Base-by-base conservation (phyloP, 768 basidiomycete genomes). In the Tricholoma matsutake region DNA sequence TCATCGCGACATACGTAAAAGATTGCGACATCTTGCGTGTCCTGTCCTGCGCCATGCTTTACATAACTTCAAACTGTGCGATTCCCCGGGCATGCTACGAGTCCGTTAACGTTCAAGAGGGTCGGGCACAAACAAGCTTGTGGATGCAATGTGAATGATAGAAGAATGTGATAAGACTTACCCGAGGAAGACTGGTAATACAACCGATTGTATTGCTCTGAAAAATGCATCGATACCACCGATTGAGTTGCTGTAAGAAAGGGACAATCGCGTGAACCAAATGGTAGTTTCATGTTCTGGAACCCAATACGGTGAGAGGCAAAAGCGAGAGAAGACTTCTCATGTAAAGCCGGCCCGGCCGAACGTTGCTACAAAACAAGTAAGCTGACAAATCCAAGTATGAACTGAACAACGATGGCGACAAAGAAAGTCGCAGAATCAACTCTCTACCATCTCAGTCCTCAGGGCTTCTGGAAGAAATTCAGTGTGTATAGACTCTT, bases 381-480 rank as follows among this genome's bases (percentile, higher is more conserved):
- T 56, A 64, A 25, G 25, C 62, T 64, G 66, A 63, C 57, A 62
- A 60, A 25, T 45, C 5, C 32, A 37, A 43, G 41, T 34, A 29
- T 49, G 34, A 13, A 45, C n/a, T 34, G 34, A 45, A 57, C 62
- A 8, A 58, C 72, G 72, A 90, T 90, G 87, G 86, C 89, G 60
- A 82, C 83, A 62, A 90, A 85, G 79, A 92, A 87, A 76, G 86
- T 81, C 29, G 92, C 93, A 64, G 93, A 97, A 70, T 87, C 89
- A 37, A 95, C 92, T 2, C 82, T 94, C 49, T 97, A 97, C 75
- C 95, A 97, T 71, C 84, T 94, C 67, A 86, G 84, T 68, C 88
- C 91, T 25, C 87, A 89, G 75, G 94, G 95, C 8, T 96, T 96
- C 73, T 96, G 95, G 95, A 96, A 96, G 85, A 94, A 91, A 79